Evolutionary conservation across 163 green algal genomes (phyloP).

Genomic region (Volvox carteri): DNA sequence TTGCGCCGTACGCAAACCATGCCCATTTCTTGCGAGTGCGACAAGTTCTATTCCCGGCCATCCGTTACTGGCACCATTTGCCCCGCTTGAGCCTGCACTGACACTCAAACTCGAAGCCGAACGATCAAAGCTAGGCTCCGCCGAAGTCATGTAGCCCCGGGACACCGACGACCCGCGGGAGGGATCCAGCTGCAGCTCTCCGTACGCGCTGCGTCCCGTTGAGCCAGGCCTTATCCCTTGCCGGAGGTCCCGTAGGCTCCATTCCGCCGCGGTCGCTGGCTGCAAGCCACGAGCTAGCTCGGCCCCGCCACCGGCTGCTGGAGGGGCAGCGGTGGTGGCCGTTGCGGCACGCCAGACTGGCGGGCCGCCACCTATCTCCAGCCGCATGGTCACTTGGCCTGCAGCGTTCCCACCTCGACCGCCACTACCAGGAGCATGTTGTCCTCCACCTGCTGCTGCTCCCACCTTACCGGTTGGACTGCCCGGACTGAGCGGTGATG

Average conservation of each 20-base stretch:
- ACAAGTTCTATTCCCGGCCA: neutral
- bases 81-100: neutral
- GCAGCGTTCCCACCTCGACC: neutral
- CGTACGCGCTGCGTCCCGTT: no score
- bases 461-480: neutral
- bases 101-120: neutral
- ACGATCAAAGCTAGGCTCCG: neutral
- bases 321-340: neutral
- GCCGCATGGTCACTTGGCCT: neutral
- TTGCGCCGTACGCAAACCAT: neutral
- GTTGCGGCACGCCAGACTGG: neutral
- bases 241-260: neutral
- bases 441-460: neutral
- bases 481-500: neutral
- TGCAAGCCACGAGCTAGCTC: neutral
- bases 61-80: neutral
- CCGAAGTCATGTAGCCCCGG: neutral
- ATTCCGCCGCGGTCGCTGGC: neutral
- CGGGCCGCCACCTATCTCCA: neutral
- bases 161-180: neutral
- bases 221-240: constrained; percentile 1
- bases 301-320: neutral
- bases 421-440: neutral
- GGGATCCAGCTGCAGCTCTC: neutral
- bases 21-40: neutral